These are phyloP conservation scores for Lasiodiplodia sp. DNA, from an alignment of 2,329 filamentous ascomycete species.

Conservation along the genomic window DNA sequence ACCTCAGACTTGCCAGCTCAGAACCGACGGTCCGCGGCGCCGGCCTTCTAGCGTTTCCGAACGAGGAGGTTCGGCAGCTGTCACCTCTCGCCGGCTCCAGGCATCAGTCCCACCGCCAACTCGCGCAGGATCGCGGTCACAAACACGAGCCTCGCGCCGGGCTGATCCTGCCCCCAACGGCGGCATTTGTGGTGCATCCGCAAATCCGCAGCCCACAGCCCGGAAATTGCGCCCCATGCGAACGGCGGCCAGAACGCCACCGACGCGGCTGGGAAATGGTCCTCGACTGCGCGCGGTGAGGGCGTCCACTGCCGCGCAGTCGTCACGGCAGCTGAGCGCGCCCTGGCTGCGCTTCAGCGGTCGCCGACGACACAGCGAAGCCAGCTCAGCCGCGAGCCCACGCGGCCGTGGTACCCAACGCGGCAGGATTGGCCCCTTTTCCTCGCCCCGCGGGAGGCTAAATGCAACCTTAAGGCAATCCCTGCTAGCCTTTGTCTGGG, in stretches of 20 bases:
- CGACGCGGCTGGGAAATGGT: background rate
- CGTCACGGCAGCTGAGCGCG: background rate
- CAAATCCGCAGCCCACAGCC: conserved; percentile 2
- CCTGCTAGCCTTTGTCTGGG: conserved; percentile 23
- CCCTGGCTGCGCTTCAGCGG: background rate
- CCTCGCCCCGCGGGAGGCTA: conserved; percentile 27
- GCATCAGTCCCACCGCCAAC: background rate
- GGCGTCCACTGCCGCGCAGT: background rate
- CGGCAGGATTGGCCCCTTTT: conserved; percentile 20
- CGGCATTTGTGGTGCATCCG: background rate
- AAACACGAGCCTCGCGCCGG: conserved; percentile 15
- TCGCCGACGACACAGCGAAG: background rate
- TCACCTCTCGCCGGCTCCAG: background rate
- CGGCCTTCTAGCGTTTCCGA: background rate
- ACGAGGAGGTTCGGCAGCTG: conserved; percentile 7
- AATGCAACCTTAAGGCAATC: conserved; percentile 27
- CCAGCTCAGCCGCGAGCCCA: background rate
- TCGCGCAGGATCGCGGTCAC: background rate
- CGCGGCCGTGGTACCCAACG: conserved; percentile 6
- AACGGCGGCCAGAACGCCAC: background rate
- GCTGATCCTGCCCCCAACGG: conserved; percentile 16
- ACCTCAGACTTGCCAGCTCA: background rate
- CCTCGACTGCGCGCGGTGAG: background rate
- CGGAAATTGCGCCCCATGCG: conserved; percentile 16
- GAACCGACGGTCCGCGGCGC: background rate